Conservation (phyloP, 345 rosid genomes). For the Balakata baccata region DNA sequence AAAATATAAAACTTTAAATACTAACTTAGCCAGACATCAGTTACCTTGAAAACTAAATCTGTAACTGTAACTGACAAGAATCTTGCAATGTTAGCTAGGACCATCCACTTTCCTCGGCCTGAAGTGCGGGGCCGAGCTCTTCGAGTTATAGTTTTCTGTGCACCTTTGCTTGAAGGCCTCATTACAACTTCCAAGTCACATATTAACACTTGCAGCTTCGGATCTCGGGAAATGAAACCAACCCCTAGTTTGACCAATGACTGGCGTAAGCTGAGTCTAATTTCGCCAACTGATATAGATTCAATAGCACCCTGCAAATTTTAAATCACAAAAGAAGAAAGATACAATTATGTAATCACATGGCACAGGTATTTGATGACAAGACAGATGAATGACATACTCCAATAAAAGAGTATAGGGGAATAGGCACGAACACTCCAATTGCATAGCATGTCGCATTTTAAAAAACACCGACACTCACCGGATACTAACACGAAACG, state of each 20-base stretch:
- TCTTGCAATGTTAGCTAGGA: constrained; percentile 80
- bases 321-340: constrained; percentile 21
- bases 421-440: too few species aligned
- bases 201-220: constrained; percentile 79
- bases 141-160: constrained; percentile 48
- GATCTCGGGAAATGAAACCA: constrained; percentile 85
- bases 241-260: constrained; percentile 89
- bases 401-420: not conserved
- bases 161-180: constrained; percentile 65
- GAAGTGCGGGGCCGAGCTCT: constrained; percentile 38
- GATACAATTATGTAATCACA: constrained; percentile 7
- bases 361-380: not conserved
- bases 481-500: too few species aligned
- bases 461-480: too few species aligned
- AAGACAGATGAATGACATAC: not conserved
- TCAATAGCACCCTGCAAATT: constrained; percentile 85
- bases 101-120: constrained; percentile 93
- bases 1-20: not conserved
- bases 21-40: constrained; percentile 10
- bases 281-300: constrained; percentile 84
- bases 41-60: constrained; percentile 83
- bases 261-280: constrained; percentile 85
- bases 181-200: constrained; percentile 78
- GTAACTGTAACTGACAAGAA: constrained; percentile 83
- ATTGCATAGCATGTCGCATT: too few species aligned